Conservation (phyloP, 2,329 filamentous ascomycete genomes). For the Fusarium nelsonii region DNA sequence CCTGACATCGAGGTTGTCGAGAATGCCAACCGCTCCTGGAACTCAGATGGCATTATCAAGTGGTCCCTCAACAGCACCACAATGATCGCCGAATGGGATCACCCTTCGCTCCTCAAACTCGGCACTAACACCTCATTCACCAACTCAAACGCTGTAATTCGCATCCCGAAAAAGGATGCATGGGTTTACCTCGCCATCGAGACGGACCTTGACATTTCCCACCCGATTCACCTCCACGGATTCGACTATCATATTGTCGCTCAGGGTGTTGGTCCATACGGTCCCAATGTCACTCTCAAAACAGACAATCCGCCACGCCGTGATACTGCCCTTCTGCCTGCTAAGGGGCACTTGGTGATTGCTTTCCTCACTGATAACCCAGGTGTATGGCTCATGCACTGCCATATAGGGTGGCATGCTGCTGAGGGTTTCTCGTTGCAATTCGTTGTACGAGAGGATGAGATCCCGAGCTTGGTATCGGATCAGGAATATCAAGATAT, state of each 20-base stretch:
- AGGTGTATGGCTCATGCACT: constrained; percentile 64
- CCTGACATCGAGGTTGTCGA: constrained; percentile 48
- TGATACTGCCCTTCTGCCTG: constrained; percentile 63
- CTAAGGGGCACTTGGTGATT: constrained; percentile 60
- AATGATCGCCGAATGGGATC: constrained; percentile 50
- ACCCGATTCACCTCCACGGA: constrained; percentile 56
- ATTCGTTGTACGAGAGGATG: constrained; percentile 42
- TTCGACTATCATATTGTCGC: constrained; percentile 52
- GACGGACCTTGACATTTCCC: constrained; percentile 45
- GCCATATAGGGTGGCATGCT: constrained; percentile 56
- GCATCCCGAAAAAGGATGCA: constrained; percentile 44
- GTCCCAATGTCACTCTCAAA: constrained; percentile 36
- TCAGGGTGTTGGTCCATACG: constrained; percentile 45
- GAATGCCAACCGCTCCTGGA: constrained; percentile 45
- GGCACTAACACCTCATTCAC: constrained; percentile 39
- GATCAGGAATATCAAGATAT: constrained; percentile 28
- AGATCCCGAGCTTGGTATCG: constrained; percentile 36
- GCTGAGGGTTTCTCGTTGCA: constrained; percentile 44
- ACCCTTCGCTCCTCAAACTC: constrained; percentile 49
- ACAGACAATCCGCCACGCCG: constrained; percentile 62
- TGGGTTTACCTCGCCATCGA: constrained; percentile 52
- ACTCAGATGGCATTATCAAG: constrained; percentile 54
- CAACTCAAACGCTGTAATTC: constrained; percentile 48
- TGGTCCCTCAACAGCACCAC: constrained; percentile 60
- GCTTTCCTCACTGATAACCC: constrained; percentile 64